Evolutionary conservation across 2,329 filamentous ascomycete genomes (phyloP).

Genomic region (Colletotrichum magnum): DNA sequence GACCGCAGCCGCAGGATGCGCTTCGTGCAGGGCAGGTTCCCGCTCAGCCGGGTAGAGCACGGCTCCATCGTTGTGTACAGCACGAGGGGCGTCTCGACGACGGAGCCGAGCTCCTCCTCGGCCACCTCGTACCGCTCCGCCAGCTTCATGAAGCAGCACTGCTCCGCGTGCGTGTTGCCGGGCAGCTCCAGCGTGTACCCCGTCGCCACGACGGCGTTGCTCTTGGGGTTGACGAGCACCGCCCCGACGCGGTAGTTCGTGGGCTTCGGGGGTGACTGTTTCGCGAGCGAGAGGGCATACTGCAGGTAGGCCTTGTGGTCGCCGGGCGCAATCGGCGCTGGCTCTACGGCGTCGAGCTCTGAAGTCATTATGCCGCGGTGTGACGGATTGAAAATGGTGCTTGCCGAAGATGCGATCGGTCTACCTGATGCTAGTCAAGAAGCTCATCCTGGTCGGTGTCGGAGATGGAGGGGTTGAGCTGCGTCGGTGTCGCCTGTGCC

Average conservation of each 20-base stretch:
- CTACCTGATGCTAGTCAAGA: too few relatives aligned
- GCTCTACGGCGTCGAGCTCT: conserved; percentile 12
- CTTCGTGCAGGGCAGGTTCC: conserved; percentile 83
- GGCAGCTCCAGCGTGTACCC: conserved; percentile 92
- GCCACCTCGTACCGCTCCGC: conserved; percentile 61
- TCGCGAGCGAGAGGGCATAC: conserved; percentile 81
- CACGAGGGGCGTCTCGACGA: conserved; percentile 65
- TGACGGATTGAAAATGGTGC: too few relatives aligned
- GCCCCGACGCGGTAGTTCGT: conserved; percentile 96
- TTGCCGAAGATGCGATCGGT: too few relatives aligned
- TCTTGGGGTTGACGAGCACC: conserved; percentile 76
- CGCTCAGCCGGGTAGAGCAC: conserved; percentile 80
- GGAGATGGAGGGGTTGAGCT: too few relatives aligned
- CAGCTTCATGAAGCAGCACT: conserved; percentile 88
- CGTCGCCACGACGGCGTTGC: conserved; percentile 76
- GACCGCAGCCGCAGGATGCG: conserved; percentile 76
- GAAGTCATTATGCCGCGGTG: conserved; percentile 31
- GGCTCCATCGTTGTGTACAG: conserved; percentile 97
- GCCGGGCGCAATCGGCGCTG: conserved; percentile 47
- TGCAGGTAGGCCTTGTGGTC: conserved; percentile 72
- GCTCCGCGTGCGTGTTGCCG: conserved; percentile 97
- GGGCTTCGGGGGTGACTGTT: conserved; percentile 84
- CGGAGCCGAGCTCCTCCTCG: conserved; percentile 68
- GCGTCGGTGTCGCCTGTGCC: conserved; percentile 11
- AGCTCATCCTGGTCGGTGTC: too few relatives aligned